A percentile compares a stretch with the other conserved stretches of the same genome.
Conservation (phyloP, 1,284 basidiomycete species). For the Apiotrichum gracile region DNA sequence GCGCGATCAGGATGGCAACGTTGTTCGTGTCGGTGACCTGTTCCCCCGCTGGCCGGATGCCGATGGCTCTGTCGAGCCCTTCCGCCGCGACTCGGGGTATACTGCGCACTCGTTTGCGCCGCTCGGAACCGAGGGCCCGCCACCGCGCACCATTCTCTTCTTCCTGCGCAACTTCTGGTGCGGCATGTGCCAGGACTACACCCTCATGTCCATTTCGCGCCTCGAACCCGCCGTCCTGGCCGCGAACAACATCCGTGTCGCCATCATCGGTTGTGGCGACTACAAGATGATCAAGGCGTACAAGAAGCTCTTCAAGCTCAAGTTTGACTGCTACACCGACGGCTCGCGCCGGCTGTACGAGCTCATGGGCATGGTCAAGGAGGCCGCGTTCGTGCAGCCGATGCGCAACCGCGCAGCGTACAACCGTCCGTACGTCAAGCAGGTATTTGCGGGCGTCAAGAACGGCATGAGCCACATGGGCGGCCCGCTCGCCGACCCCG, state of each 20-base stretch:
- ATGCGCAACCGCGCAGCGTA: slow-evolving; percentile 32
- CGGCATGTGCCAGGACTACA: slow-evolving; percentile 46
- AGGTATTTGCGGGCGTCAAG: slow-evolving; percentile 35
- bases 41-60: slow-evolving; percentile 16
- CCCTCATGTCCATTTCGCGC: slow-evolving; percentile 32
- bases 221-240: slow-evolving; percentile 37
- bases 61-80: neutral
- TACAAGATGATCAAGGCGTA: slow-evolving; percentile 46
- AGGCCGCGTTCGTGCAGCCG: slow-evolving; percentile 33
- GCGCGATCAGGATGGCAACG: slow-evolving; percentile 33
- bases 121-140: neutral
- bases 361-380: slow-evolving; percentile 40
- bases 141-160: slow-evolving; percentile 34
- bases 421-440: slow-evolving; percentile 33
- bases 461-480: slow-evolving; percentile 36
- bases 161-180: slow-evolving; percentile 47
- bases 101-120: neutral
- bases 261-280: slow-evolving; percentile 39
- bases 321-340: slow-evolving; percentile 44
- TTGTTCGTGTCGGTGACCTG: slow-evolving; percentile 36
- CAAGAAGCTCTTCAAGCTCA: slow-evolving; percentile 31
- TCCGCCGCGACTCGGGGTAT: neutral
- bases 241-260: slow-evolving; percentile 34
- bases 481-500: slow-evolving; percentile 31
- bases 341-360: slow-evolving; percentile 33